These are phyloP conservation scores for Massariosphaeria phaeospora DNA, from an alignment of 495 filamentous ascomycete genomes.

Conservation along the genomic window DNA sequence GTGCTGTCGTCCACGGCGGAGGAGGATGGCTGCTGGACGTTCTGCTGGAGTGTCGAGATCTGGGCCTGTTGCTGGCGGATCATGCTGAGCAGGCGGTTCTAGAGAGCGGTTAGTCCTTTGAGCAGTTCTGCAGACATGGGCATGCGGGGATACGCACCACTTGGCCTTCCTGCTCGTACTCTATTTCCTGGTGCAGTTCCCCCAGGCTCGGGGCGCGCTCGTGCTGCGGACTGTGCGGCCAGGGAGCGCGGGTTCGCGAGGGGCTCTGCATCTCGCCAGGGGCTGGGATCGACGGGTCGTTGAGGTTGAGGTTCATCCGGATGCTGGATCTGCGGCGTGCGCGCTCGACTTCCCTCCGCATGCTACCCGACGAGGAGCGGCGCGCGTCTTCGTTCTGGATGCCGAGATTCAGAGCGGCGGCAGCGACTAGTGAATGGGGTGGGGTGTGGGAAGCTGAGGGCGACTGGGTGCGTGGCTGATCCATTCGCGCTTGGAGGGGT, in stretches of 20 bases:
- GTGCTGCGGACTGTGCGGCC: constrained; percentile 37
- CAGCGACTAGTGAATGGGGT: constrained; percentile 60
- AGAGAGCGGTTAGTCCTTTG: constrained; percentile 1
- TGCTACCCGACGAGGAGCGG: constrained; percentile 54
- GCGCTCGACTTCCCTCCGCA: constrained; percentile 53
- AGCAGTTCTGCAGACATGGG: neutral
- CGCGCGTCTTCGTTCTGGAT: constrained; percentile 58
- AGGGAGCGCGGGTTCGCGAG: constrained; percentile 11
- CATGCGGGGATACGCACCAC: constrained; percentile 54
- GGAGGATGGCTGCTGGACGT: constrained; percentile 35
- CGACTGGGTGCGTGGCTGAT: constrained; percentile 21
- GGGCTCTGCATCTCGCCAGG: constrained; percentile 55
- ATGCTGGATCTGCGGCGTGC: constrained; percentile 61
- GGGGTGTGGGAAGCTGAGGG: constrained; percentile 56
- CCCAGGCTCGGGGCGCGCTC: constrained; percentile 74
- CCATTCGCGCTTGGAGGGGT: constrained; percentile 36
- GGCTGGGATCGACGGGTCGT: constrained; percentile 57
- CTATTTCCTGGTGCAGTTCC: constrained; percentile 92
- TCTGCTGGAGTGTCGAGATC: constrained; percentile 57
- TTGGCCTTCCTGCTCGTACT: constrained; percentile 92
- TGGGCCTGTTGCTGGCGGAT: constrained; percentile 85
- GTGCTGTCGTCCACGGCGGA: constrained; percentile 11
- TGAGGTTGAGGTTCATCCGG: constrained; percentile 68
- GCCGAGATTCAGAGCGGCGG: constrained; percentile 65
- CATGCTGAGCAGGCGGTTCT: constrained; percentile 86